Base-by-base conservation (phyloP, 2,329 filamentous ascomycete genomes). In the Xylaria sp. region DNA sequence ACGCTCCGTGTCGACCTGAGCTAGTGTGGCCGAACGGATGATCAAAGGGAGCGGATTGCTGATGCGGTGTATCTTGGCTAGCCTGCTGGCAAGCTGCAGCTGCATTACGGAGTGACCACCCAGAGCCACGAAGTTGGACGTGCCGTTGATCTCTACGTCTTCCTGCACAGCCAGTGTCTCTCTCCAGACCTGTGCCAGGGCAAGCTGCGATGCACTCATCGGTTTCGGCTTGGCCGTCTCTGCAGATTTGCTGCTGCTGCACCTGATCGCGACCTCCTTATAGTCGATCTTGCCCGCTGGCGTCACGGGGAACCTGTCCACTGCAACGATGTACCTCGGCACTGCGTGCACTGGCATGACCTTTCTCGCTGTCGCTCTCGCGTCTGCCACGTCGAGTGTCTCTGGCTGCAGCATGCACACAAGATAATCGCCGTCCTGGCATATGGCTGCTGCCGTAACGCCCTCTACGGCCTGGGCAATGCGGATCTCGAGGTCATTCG, bases 211-310 rank as follows among this genome's bases (percentile, higher is more conserved):
- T 7, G 7, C 17, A 7, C 17, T 14, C 6, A 7, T 19, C 3
- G 5, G 9, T 7, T n/a, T 14, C 6, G 7, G 17, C 17, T 8
- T 7, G 6, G 17, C 45, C 2, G 14, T 48, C 6, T 7, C 19
- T 7, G 19, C 14, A 7, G 9, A 7, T 7, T 17, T 7, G 8
- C 12, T 14, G 8, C 8, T 14, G 12, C 12, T 14, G 12, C 36
- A 9, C 36, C 8, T 9, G 9, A 1, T 7, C 17, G 6, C 17
- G 9, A 48, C 17, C 6, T 8, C 45, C 6, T n/a, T 21, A 21
- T 64, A 68, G n/a, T 68, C 65, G 24, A 68, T 6, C 11, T 68
- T 68, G 9, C 65, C 65, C 4, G 60, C 55, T 9, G 24, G 12
- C 3, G 65, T 67, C 45, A 27, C 14, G 6, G 64, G 64, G 24